Conservation (phyloP, 345 rosid species). For the Salix udensis region DNA sequence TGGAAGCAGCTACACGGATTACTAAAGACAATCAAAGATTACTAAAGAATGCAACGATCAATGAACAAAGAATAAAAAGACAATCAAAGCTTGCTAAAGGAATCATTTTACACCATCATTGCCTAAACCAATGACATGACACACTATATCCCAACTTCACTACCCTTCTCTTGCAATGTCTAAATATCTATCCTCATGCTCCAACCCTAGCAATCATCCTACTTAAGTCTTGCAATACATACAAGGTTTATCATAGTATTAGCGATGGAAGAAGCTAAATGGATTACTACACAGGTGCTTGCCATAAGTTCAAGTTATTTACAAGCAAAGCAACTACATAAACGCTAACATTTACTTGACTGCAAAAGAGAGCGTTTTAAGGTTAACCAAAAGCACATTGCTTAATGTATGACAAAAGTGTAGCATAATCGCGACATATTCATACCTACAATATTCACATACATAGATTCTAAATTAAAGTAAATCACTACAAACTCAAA, state of each 20-base stretch:
- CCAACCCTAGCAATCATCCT: background rate
- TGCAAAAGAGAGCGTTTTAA: background rate
- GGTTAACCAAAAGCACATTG: constrained; percentile 25
- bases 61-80: background rate
- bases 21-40: no score
- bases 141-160: background rate
- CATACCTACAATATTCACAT: constrained; percentile 60
- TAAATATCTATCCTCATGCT: background rate
- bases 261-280: background rate
- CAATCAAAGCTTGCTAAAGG: background rate
- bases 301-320: background rate
- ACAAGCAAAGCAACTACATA: background rate
- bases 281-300: background rate
- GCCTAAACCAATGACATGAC: background rate
- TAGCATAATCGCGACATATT: constrained; percentile 35
- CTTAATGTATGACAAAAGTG: constrained; percentile 25
- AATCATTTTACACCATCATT: background rate
- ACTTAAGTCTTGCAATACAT: background rate
- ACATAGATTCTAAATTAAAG: constrained; percentile 27
- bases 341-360: background rate
- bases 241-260: background rate
- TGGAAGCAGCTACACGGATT: no score
- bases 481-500: constrained; percentile 34
- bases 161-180: background rate
- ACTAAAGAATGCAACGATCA: background rate